These are phyloP conservation scores for Stephania yunnanensis DNA, from an alignment of 164 flowering plant species.

Conservation along the genomic window DNA sequence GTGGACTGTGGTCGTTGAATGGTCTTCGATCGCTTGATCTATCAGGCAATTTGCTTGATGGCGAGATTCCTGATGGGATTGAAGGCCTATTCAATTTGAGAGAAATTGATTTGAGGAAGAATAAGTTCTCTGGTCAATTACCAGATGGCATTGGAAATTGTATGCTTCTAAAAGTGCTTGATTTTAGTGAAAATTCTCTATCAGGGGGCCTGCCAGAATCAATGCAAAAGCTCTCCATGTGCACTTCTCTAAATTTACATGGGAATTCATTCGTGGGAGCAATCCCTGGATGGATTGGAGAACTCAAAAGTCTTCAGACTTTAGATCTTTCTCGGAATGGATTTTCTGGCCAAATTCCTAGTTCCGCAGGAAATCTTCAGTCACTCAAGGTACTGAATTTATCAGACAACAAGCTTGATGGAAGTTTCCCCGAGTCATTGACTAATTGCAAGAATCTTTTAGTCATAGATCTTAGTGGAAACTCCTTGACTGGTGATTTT, in stretches of 20 bases:
- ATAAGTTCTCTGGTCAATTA: slow-evolving; percentile 51
- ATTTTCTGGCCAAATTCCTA: slow-evolving; percentile 64
- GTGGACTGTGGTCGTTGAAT: slow-evolving; percentile 61
- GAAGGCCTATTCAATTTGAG: slow-evolving; percentile 45
- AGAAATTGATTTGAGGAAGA: slow-evolving; percentile 42
- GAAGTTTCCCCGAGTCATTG: slow-evolving; percentile 64
- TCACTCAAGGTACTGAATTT: slow-evolving; percentile 51
- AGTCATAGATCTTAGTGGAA: slow-evolving; percentile 56
- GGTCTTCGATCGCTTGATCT: slow-evolving; percentile 63
- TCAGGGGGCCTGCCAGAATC: slow-evolving; percentile 63
- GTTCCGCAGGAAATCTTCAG: slow-evolving; percentile 47
- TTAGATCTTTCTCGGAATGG: slow-evolving; percentile 75
- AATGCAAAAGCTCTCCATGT: slow-evolving; percentile 53
- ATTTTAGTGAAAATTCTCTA: slow-evolving; percentile 64
- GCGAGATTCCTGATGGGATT: slow-evolving; percentile 65
- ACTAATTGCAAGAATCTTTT: slow-evolving; percentile 38
- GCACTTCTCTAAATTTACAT: slow-evolving; percentile 46
- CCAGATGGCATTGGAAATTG: slow-evolving; percentile 76
- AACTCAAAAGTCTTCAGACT: slow-evolving; percentile 52
- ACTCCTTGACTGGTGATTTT: slow-evolving; percentile 46
- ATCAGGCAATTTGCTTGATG: slow-evolving; percentile 62
- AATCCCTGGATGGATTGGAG: slow-evolving; percentile 75
- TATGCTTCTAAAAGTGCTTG: slow-evolving; percentile 45
- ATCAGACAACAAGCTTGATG: slow-evolving; percentile 51
- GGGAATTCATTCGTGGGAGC: slow-evolving; percentile 53